Base-by-base conservation (phyloP, 768 basidiomycete genomes). In the Coprinellus micaceus region DNA sequence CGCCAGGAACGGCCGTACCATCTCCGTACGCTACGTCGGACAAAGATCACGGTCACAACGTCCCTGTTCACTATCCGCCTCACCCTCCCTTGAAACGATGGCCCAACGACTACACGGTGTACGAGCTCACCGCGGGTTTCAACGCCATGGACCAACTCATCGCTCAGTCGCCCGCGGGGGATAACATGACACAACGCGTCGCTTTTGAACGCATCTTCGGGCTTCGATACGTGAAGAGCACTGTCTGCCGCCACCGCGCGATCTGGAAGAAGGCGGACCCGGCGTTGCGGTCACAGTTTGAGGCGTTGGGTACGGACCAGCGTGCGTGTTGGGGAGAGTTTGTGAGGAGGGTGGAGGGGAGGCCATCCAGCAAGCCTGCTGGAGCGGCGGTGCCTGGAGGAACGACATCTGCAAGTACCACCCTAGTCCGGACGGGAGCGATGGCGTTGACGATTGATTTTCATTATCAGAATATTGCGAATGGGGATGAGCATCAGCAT, bases 91-190 rank as follows among this genome's bases (percentile, higher is more conserved):
- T 85, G 26, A 88, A 87, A 64, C 81, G 85, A 13, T 89, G 87
- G 87, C 87, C 87, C 33, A 87, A 88, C 63, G 87, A 88, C 69
- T 87, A 85, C 66, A 83, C 82, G 9, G 86, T 89, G 21, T 77
- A 76, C 49, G 86, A 88, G 65, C 74, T 88, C 54, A 78, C 84
- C 1, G 64, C 68, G 1, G 86, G 87, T 1, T 86, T 89, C 66
- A 76, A 73, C 36, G 69, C 78, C 39, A 77, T 79, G 77, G 78
- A 78, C 65, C 64, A 56, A 40, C 77, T 69, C 60, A 74, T 67
- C 29, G 67, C 71, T 0, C 71, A 72, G 29, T 69, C 72, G 10
- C 69, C 74, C 4, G 62, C 67, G 7, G 67, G 71, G 39, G 71
- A 78, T 12, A 71, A 72, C 33, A 74, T 82, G 62, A 87, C 84